Base-by-base conservation (phyloP, 345 rosid species). In the Odontarrhena argentea region DNA sequence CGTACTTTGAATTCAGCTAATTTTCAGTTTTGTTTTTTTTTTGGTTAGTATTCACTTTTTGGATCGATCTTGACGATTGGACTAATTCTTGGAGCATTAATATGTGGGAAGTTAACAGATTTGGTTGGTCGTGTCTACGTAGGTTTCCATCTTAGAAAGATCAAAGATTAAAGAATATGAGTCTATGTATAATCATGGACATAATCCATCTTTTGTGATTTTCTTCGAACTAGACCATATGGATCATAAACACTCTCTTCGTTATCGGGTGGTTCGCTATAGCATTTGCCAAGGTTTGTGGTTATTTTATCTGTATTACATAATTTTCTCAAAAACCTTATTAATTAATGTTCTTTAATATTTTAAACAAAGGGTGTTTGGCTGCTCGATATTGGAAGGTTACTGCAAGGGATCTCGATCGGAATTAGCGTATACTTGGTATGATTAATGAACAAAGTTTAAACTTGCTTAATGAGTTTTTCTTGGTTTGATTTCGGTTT, bases 381-480 rank as follows among this genome's bases (percentile, higher is more conserved):
- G 87, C 74, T 70, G 80, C 87, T 89, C 8, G 82, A 92, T 57
- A 10, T 85, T 9, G 98, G 96, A 69, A 78, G 96, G 69, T 53
- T 89, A n/a, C 65, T 80, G 61, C 80, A 85, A 14, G 96, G 98
- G 69, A 74, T 74, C 55, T 87, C 91, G n/a, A 72, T 89, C 63
- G 98, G 96, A 41, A 65, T 89, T 1, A 80, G 85, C 65, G 73
- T 89, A 28, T 92, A 85, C 61, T 93, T 85, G 91, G 96, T 87
- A 89, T 73, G 81, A 24, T 67, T 25, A 37, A 45, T 35, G 5
- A 28, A 2, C 32, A 28, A 2, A 28, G 12, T 6, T 18, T 28
- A 14, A 11, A 35, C 5, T 8, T 67, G 22, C 3, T 67, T 66
- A 43, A 65, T 49, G 18, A 28, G 15, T 43, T 36, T 18, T 32